phyloP scores from a whole-genome alignment of 2,329 filamentous ascomycete genomes.

The Colletotrichum sp. region DNA sequence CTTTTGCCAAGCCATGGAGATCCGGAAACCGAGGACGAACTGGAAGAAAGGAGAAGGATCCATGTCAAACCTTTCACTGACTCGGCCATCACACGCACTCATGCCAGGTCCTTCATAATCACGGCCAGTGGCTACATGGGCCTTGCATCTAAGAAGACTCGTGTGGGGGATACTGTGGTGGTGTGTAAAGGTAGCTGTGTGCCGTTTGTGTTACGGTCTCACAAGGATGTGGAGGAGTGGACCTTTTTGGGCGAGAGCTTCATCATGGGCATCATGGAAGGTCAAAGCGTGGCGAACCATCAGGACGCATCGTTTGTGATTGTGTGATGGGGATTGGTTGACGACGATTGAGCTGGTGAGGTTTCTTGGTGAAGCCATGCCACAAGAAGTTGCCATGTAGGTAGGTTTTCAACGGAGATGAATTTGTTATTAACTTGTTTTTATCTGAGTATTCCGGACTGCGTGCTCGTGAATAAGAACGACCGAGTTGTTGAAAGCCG shows the following conservation, averaged over 20 bases:
- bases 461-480: background rate
- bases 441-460: background rate
- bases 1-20: background rate
- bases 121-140: background rate
- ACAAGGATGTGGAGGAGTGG: background rate
- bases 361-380: background rate
- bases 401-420: background rate
- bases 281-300: background rate
- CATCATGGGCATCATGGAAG: background rate
- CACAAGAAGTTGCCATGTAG: background rate
- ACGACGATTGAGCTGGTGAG: background rate
- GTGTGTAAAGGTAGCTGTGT: background rate
- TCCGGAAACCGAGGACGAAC: background rate
- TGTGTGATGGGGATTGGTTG: background rate
- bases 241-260: background rate
- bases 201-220: background rate
- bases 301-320: background rate
- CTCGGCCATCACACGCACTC: background rate
- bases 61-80: background rate
- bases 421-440: background rate
- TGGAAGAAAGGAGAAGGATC: background rate
- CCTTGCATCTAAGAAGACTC: background rate
- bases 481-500: background rate
- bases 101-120: background rate
- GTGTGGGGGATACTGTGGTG: background rate